phyloP scores from a whole-genome alignment of 805 yeast genomes.

The Candida gorgasii region DNA sequence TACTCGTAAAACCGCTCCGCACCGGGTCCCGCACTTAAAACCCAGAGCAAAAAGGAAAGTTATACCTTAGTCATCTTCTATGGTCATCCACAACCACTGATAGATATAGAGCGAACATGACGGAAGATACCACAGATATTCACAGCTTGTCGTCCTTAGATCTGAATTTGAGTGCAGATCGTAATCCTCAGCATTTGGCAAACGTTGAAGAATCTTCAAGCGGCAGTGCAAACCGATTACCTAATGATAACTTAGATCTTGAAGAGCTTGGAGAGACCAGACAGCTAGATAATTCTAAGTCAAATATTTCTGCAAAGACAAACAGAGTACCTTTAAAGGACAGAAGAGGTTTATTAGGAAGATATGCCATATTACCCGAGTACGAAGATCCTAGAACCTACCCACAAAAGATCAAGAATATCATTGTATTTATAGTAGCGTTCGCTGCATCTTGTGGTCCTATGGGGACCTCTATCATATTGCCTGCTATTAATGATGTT shows the following conservation, averaged over 20 bases:
- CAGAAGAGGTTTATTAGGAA: conserved; percentile 61
- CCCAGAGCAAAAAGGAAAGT: too few species aligned
- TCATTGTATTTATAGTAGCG: conserved; percentile 67
- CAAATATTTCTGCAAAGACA: conserved; percentile 5
- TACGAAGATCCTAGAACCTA: conserved; percentile 70
- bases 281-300: background rate
- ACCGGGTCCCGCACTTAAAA: too few species aligned
- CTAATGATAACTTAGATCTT: background rate
- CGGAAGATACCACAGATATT: conserved; percentile 3
- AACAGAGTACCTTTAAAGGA: conserved; percentile 25
- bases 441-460: conserved; percentile 80
- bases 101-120: background rate
- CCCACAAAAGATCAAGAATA: conserved; percentile 48
- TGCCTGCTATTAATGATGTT: conserved; percentile 73
- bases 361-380: conserved; percentile 61
- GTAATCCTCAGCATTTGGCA: conserved; percentile 6
- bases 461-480: conserved; percentile 82
- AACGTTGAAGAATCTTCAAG: conserved; percentile 1
- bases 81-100: background rate
- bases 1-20: too few species aligned
- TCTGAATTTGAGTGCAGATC: background rate
- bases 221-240: background rate
- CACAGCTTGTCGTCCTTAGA: conserved; percentile 10
- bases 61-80: background rate
- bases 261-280: background rate